Base-by-base conservation (phyloP, 352 stramenopile species). In the Phytophthora crassamura region DNA sequence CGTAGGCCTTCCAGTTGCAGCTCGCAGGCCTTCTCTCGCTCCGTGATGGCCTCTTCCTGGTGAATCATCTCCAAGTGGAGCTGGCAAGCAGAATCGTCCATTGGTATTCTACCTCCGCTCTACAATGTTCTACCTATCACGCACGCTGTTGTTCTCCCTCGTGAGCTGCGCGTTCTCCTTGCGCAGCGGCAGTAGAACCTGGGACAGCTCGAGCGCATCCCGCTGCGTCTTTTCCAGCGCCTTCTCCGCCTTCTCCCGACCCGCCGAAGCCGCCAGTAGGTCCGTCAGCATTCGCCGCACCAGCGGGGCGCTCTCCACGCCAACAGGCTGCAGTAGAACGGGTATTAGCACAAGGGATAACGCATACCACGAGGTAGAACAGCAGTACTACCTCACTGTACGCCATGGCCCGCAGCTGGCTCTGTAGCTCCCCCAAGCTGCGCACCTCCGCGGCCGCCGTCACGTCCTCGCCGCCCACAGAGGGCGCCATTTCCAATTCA, bases 31-130 rank as follows among this genome's bases (percentile, higher is more conserved):
- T 85, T 82, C 54, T 93, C 85, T 28, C 81, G 71, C 69, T 91
- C 81, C 5, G 69, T 77, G 33, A 91, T 78, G 16, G 77, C 74
- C 48, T 93, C 85, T 77, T 93, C 82, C 43, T 93, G 82, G 65
- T 93, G 85, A 52, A 93, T 93, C 47, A 91, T 81, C 64, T 93
- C 82, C 41, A 91, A 46, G 59, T 91, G 83, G 7, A 93, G 74
- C 84, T 93, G 47, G 15, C 18, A 52, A 1, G 45, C 22, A 33
- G n/a, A 33, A 18, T 18, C 22, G 53, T 15, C 33, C 22, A 53
- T 30, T 59, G 16, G 34, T 28, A 7, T 40, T 30, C 34, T 28
- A 38, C 52, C 40, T 14, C 25, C 20, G 40, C 46, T 54, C 45
- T 58, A 52, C 47, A 25, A 33, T 16, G 2, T 60, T 35, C 47